Percentiles rank a stretch among this genome's conserved stretches.
Evolutionary conservation across 2,329 filamentous ascomycete species (phyloP).

Genomic region (Furcasterigmium furcatum): DNA sequence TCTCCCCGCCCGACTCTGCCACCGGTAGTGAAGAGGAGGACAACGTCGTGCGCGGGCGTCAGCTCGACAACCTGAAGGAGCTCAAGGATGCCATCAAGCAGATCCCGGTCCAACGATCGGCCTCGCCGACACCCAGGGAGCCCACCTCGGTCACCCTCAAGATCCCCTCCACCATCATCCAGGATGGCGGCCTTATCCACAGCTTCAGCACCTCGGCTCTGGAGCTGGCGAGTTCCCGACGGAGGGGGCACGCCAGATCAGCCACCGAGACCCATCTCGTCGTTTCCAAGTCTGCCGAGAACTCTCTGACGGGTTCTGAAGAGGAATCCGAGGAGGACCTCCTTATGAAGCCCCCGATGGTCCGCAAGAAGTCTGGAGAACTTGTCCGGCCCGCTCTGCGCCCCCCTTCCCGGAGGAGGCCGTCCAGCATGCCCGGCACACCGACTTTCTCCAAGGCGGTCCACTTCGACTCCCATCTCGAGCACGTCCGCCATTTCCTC

Average conservation of each 20-base stretch:
- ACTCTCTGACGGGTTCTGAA: conserved; percentile 51
- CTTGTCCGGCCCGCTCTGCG: conserved; percentile 89
- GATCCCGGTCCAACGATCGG: conserved; percentile 54
- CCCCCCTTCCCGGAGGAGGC: conserved; percentile 72
- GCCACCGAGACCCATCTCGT: conserved; percentile 52
- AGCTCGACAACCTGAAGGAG: conserved; percentile 56
- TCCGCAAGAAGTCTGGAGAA: conserved; percentile 97
- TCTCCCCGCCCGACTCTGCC: conserved; percentile 86
- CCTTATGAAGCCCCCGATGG: conserved; percentile 77
- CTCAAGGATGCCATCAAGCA: conserved; percentile 80
- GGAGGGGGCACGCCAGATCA: conserved; percentile 50
- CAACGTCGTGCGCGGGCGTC: conserved; percentile 33
- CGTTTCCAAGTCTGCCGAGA: conserved; percentile 41
- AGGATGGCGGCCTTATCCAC: conserved; percentile 35
- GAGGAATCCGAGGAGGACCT: conserved; percentile 62
- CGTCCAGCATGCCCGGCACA: conserved; percentile 95
- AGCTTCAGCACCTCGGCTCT: conserved; percentile 46
- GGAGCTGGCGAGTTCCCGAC: conserved; percentile 33
- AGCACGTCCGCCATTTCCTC: conserved; percentile 93
- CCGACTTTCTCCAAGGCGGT: conserved; percentile 95
- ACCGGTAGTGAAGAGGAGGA: conserved; percentile 83
- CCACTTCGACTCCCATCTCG: conserved; percentile 96
- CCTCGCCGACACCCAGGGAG: conserved; percentile 19
- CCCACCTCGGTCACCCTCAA: conserved; percentile 21
- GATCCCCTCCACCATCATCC: conserved; percentile 20